These are phyloP conservation scores for Globisporangium megalacanthum DNA, from an alignment of 352 stramenopile species.

Conservation along the genomic window DNA sequence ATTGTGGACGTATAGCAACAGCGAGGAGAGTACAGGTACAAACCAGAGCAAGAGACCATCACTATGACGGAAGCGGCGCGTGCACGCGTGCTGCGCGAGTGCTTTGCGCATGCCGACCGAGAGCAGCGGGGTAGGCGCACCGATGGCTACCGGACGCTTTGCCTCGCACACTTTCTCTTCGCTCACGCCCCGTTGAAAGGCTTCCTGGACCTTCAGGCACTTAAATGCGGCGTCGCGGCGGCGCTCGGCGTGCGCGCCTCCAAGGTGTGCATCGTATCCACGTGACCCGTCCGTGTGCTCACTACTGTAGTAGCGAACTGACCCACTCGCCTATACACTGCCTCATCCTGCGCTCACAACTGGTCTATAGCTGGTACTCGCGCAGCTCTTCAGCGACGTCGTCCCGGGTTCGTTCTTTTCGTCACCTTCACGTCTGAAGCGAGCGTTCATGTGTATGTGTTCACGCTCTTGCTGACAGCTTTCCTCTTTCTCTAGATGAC, in stretches of 20 bases:
- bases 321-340: no score
- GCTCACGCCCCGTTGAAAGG: slow-evolving; percentile 16
- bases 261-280: slow-evolving; percentile 19
- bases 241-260: slow-evolving; percentile 58
- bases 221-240: slow-evolving; percentile 69
- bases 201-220: slow-evolving; percentile 29
- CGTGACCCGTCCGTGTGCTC: no score
- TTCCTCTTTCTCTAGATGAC: neutral
- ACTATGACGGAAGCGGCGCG: neutral
- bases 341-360: neutral
- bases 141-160: neutral
- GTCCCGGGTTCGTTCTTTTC: slow-evolving; percentile 3
- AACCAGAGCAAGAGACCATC: neutral
- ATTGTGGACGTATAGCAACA: neutral
- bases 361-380: slow-evolving; percentile 38
- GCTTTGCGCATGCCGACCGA: slow-evolving; percentile 43
- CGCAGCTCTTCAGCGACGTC: slow-evolving; percentile 40
- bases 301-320: neutral
- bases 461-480: no score
- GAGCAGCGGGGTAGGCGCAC: slow-evolving; percentile 16
- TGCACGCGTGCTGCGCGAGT: slow-evolving; percentile 20
- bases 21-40: neutral
- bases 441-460: no score
- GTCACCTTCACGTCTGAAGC: no score
- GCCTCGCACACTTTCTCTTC: neutral